A percentile compares a stretch with the other conserved stretches of the same genome.
phyloP scores from a whole-genome alignment of 257 asterid species.

The Lycium barbarum region DNA sequence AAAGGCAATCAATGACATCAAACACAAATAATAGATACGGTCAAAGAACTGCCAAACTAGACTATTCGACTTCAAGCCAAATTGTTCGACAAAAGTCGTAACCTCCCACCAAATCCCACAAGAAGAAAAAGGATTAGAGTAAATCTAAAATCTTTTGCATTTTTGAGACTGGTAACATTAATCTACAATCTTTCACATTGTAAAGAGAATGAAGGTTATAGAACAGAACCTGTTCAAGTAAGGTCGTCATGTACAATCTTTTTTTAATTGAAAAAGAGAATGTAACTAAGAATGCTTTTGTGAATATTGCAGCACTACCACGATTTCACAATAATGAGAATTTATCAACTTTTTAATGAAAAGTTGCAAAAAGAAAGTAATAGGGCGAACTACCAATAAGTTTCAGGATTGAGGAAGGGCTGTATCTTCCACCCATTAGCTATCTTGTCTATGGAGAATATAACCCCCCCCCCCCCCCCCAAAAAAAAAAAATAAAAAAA shows the following conservation, averaged over 20 bases:
- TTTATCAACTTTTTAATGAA: not conserved
- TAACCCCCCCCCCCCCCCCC: not conserved
- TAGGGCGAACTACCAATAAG: no score
- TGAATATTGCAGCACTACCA: not conserved
- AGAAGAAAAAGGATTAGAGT: not conserved
- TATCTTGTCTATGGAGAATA: not conserved
- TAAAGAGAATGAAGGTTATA: no score
- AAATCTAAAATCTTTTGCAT: not conserved
- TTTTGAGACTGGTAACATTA: no score
- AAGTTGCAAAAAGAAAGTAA: no score
- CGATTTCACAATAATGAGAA: not conserved
- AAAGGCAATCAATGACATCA: not conserved
- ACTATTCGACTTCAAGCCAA: not conserved
- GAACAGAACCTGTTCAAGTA: no score
- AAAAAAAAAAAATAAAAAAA: no score
- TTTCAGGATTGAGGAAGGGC: not conserved
- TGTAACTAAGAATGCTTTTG: not conserved
- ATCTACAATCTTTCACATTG: not conserved
- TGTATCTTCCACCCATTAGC: not conserved
- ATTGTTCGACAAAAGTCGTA: not conserved
- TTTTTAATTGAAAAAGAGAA: no score
- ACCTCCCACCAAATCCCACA: not conserved
- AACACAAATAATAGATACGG: not conserved
- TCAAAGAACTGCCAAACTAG: not conserved
- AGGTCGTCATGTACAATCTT: no score